phyloP scores from a whole-genome alignment of 78 protist genomes.

The Capsaspora owczarzaki region DNA sequence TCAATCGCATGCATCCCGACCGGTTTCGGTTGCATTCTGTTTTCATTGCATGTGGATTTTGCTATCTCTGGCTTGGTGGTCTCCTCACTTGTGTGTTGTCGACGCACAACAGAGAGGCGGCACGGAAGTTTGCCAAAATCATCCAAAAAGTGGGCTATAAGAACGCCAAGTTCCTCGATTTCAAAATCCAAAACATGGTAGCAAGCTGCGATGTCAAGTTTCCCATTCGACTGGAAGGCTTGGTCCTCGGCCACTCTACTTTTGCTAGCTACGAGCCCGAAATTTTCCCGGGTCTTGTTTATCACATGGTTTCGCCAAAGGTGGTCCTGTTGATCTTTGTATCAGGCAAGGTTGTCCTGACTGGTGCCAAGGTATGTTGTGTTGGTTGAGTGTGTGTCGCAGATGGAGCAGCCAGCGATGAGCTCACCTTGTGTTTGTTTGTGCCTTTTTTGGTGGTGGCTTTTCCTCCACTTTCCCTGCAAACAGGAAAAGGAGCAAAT shows the following conservation, averaged over 20 bases:
- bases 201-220: slow-evolving; percentile 85
- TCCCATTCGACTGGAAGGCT: slow-evolving; percentile 83
- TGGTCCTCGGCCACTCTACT: slow-evolving; percentile 17
- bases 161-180: slow-evolving; percentile 31
- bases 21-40: too few relatives aligned
- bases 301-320: slow-evolving; percentile 80
- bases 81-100: too few relatives aligned
- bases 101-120: too few relatives aligned
- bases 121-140: slow-evolving; percentile 88
- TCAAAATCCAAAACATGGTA: slow-evolving; percentile 88
- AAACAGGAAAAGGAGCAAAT: slow-evolving; percentile 40
- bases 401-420: too few relatives aligned
- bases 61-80: too few relatives aligned
- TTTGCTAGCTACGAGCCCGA: slow-evolving; percentile 89
- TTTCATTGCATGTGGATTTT: too few relatives aligned
- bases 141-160: slow-evolving; percentile 42
- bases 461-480: too few relatives aligned
- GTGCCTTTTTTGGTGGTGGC: too few relatives aligned
- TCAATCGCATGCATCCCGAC: too few relatives aligned
- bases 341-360: slow-evolving; percentile 92
- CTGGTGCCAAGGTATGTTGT: too few relatives aligned
- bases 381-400: too few relatives aligned
- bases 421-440: too few relatives aligned
- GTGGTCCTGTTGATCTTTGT: slow-evolving; percentile 87
- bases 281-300: slow-evolving; percentile 91